Evolutionary conservation across 441 rosid genomes (phyloP), one percentile per base, ranked within the genome.

Genomic region (Croton setiger): DNA sequence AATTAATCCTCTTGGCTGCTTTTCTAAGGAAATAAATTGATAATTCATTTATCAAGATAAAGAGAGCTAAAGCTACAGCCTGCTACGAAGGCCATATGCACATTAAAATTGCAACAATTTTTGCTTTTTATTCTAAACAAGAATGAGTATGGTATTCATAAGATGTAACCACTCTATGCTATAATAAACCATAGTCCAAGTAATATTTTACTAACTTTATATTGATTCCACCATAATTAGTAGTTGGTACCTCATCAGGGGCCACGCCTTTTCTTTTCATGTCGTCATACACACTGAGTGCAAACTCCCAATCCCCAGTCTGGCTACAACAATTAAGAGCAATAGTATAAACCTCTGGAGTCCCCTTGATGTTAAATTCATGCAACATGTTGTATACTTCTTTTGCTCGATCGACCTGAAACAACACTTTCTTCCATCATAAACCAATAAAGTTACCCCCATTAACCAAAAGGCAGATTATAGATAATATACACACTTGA

Each of bases 341-440:
- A 68, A 93, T 88, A 68, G 96, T 90, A 83, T 93, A 93, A 70
- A 90, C 93, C 78, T 90, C 96, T 15, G 98, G 96, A 75, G 94
- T 88, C 70, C 98, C 98, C 80, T 63, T 87, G 81, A 93, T 91
- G 68, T 75, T 81, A 72, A 83, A 89, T 76, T 83, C 56, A 71
- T 81, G 78, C 56, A 93, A 80, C 97, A 93, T 87, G 75, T 80
- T 77, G 75, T 93, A 93, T 59, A 85, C 95, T 83, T 93, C 91
- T 75, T 75, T 75, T 68, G 87, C 89, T 64, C 93, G 90, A 60
- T 84, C 92, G 67, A 91, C 85, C 98, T 93, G 78, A 56, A 74
- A 54, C 68, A 85, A 64, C 65, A 68, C 64, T 67, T 71, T 66
- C 73, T 45, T 72, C 66, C 33, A 20, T 60, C 66, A 70, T 54